Evolutionary conservation across 2,329 filamentous ascomycete genomes (phyloP), one percentile per base, ranked within the genome.

Genomic region (Pyrenophora graminea): DNA sequence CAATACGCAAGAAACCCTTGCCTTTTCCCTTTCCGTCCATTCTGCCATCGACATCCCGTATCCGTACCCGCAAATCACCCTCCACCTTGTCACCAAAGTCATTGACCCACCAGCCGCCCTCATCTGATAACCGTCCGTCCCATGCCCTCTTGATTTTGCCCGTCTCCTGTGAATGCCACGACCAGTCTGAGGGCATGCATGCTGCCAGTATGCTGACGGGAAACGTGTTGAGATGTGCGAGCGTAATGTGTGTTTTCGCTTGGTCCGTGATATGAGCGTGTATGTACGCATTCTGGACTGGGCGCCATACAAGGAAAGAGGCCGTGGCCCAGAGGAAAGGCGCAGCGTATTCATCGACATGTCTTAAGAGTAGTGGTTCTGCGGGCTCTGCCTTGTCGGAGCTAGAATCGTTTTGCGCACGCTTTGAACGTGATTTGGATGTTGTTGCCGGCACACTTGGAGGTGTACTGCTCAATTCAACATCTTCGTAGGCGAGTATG

Each of bases 161-260:
- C 48, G 39, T 56, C 15, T 52, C 55, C 51, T 74, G 37, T 3
- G 47, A 67, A 45, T 76, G 69, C 88, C 91, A 97, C 55, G 79
- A 85, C 94, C 93, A 99, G 19, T 83, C 82, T 12, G 77, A 73
- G 0, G 94, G 94, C 13, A 99, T 78, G 31, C 90, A 81, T 54
- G 83, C 84, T 18, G 87, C 81, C 64, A 93, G 88, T 53, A 99
- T 89, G 37, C 88, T 90, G 1, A 93, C 90, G 62, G 94, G 96
- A 80, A 97, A 97, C 59, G 91, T 85, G 72, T 93, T 93, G 76
- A 91, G 92, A 71, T 91, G 94, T 9, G 95, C 85, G 2, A 97
- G 83, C 17, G 93, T 92, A 6, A 99, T 81, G 68, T 97, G 91
- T 6, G 90, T 91, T 62, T 94, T 90, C 40, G 88, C 93, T 69